Base-by-base conservation (phyloP, 139 green algal species). In the Micractinium conductrix region DNA sequence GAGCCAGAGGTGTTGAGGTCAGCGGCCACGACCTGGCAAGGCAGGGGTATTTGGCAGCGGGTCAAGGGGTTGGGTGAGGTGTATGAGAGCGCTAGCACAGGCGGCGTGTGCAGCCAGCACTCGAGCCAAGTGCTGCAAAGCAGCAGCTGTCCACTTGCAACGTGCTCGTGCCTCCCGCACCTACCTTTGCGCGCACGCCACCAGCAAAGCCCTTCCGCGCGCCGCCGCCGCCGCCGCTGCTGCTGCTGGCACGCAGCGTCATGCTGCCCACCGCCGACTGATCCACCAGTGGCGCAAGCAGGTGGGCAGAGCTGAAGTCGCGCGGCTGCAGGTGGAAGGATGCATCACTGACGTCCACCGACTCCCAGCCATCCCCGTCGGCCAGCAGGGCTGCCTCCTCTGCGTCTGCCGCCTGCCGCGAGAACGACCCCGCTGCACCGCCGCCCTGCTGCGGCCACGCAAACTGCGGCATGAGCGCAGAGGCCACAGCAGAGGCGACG, bases 1-100 rank as follows among this genome's bases (percentile, higher is more conserved):
- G 53, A 50, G 30, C 80, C 79, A 42, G 89, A 85, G 22, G 81
- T 83, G 50, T 91, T 84, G 33, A 94, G 87, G 62, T 95, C 91
- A 0, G 89, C 91, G 9, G 88, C 90, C 40, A 92, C 93, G 21
- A 95, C 92, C 84, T 86, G 78, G 53, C 67, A 81, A 44, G 65
- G 40, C 63, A 5, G 43, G 63, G 28, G 40, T 42, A 48, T 44
- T 69, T 53, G n/a, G 44, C 14, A 70, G 16, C 45, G 72, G n/a
- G n/a, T n/a, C n/a, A n/a, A n/a, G n/a, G n/a, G n/a, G n/a, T n/a
- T n/a, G n/a, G n/a, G n/a, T n/a, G n/a, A n/a, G n/a, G n/a, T n/a
- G n/a, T n/a, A n/a, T n/a, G n/a, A n/a, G n/a, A n/a, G n/a, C n/a
- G n/a, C n/a, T n/a, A n/a, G n/a, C n/a, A n/a, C n/a, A n/a, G n/a